Evolutionary conservation across 306 rosid genomes (phyloP).

Genomic region (Arachis hypogaea): DNA sequence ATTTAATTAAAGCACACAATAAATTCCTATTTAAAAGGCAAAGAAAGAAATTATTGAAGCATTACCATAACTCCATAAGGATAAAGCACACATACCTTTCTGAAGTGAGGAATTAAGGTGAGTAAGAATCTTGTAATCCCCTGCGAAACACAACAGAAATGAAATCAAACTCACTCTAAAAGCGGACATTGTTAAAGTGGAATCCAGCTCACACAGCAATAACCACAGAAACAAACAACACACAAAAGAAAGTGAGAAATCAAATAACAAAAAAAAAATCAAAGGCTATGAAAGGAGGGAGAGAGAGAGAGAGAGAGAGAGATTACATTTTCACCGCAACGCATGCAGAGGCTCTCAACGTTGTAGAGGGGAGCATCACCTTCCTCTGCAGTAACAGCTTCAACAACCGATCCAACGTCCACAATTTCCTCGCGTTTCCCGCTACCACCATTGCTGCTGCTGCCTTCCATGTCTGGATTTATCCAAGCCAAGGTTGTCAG

Average conservation of each 20-base stretch:
- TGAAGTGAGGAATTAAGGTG: constrained; percentile 80
- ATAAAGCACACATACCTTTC: constrained; percentile 60
- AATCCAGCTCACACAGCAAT: background rate
- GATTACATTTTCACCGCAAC: constrained; percentile 72
- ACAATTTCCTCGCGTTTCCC: constrained; percentile 51
- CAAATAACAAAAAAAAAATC: background rate
- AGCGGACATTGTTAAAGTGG: background rate
- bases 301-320: constrained; percentile 13
- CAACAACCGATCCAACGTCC: constrained; percentile 83
- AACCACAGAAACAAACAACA: background rate
- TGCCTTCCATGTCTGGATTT: constrained; percentile 37
- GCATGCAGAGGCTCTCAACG: constrained; percentile 94
- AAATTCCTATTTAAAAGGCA: background rate
- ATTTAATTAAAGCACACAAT: background rate
- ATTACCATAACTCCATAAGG: constrained; percentile 2
- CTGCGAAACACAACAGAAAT: constrained; percentile 45
- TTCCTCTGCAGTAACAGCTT: constrained; percentile 73
- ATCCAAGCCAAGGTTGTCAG: too few relatives aligned
- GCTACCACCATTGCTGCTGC: background rate
- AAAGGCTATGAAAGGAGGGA: background rate
- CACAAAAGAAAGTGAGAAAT: background rate
- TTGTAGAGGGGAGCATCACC: constrained; percentile 68
- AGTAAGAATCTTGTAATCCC: constrained; percentile 76
- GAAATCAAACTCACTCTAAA: constrained; percentile 15
- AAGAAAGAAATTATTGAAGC: background rate